Percentiles rank a stretch among this genome's conserved stretches.
Conservation (phyloP, 2,329 filamentous ascomycete species). For the Colletotrichum higginsianum region DNA sequence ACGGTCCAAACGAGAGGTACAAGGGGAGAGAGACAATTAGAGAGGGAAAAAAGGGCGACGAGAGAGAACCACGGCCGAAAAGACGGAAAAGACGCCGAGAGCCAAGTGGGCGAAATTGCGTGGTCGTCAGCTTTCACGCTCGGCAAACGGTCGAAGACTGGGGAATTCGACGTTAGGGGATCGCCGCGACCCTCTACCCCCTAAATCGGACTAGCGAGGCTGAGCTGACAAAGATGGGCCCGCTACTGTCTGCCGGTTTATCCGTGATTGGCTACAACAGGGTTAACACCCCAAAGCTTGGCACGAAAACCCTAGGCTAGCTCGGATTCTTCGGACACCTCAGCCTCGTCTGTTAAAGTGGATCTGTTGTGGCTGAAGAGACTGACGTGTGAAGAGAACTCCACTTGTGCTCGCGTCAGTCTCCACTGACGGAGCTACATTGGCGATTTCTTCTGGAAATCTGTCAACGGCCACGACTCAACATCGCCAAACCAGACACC, state of each 20-base stretch:
- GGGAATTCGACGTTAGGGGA: slow-evolving; percentile 31
- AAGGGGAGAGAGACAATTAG: background rate
- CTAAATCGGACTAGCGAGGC: slow-evolving; percentile 42
- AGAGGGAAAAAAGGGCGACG: too few species aligned
- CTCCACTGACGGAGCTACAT: slow-evolving; percentile 28
- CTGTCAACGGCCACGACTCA: slow-evolving; percentile 40
- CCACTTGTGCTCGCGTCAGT: slow-evolving; percentile 8
- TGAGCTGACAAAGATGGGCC: slow-evolving; percentile 39
- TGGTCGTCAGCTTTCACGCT: slow-evolving; percentile 38
- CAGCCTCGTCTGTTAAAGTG: slow-evolving; percentile 25
- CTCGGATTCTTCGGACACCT: slow-evolving; percentile 16
- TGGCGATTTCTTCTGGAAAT: slow-evolving; percentile 39
- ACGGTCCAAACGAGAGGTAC: background rate
- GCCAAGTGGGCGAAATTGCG: slow-evolving; percentile 40
- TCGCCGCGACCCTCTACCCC: slow-evolving; percentile 28
- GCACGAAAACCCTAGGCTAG: slow-evolving; percentile 18
- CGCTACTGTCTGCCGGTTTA: slow-evolving; percentile 22
- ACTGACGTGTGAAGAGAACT: background rate
- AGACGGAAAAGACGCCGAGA: slow-evolving; percentile 22
- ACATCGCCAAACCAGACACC: slow-evolving; percentile 10
- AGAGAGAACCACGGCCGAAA: background rate
- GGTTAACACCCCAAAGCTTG: slow-evolving; percentile 38
- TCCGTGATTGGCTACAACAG: slow-evolving; percentile 24
- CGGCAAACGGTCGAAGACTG: slow-evolving; percentile 30
- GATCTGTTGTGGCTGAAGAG: slow-evolving; percentile 18